phyloP scores from a whole-genome alignment of 2,329 filamentous ascomycete species.

The Trichoderma citrinoviride region DNA sequence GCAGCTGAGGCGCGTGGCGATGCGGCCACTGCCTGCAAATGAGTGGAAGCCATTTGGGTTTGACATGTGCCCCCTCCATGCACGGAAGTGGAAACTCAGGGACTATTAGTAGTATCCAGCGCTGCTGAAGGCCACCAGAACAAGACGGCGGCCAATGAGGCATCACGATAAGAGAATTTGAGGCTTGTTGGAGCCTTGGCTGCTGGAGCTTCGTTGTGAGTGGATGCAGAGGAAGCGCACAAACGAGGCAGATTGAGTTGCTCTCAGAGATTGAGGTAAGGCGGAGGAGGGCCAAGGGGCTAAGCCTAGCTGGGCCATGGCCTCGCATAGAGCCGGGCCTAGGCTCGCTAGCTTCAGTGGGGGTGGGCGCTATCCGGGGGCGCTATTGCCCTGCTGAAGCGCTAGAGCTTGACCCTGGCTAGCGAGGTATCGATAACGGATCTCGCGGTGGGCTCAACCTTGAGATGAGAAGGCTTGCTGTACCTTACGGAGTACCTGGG shows the following conservation, averaged over 20 bases:
- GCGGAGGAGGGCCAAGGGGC: not conserved
- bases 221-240: not conserved
- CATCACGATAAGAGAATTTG: not conserved
- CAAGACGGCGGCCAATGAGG: not conserved
- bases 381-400: not conserved
- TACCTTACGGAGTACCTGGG: too few species aligned
- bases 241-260: conserved; percentile 7
- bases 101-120: not conserved
- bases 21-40: not conserved
- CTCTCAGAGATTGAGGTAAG: not conserved
- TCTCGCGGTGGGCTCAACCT: too few species aligned
- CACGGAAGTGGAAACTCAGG: too few species aligned
- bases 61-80: too few species aligned
- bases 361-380: not conserved
- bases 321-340: conserved; percentile 1
- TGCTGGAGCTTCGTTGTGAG: not conserved
- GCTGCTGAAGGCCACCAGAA: not conserved
- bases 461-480: too few species aligned
- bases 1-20: not conserved
- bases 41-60: too few species aligned
- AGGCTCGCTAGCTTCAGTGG: not conserved
- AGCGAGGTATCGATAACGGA: not conserved
- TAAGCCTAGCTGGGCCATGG: not conserved
- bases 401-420: not conserved
- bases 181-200: not conserved